Base-by-base conservation (phyloP, 2,329 filamentous ascomycete species). In the Sporothrix sp. region DNA sequence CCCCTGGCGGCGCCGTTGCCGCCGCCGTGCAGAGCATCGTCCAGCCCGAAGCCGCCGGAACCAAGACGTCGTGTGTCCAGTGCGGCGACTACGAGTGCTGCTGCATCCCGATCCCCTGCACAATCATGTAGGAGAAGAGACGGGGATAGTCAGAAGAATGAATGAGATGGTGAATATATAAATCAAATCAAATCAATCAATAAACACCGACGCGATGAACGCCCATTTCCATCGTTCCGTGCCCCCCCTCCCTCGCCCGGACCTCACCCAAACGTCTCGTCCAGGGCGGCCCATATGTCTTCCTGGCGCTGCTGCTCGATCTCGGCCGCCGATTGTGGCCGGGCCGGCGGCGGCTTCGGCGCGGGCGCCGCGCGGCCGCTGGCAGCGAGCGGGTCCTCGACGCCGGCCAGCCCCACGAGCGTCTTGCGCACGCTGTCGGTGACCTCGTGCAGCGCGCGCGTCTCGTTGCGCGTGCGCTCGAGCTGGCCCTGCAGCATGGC, bases 401-500 rank as follows among this genome's bases (percentile, higher is more conserved):
- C 62, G 57, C 74, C 75, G 1, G 73, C 78, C 46, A 95, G 70
- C 0, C 82, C 84, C 52, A 81, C 79, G 54, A 96, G 74, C 51
- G 91, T 74, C 35, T 79, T 75, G 60, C 82, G 79, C 55, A 93
- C 85, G 67, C 84, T 85, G 57, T 83, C 81, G 48, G 81, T 81
- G 61, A 81, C 81, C 52, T 76, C 76, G 52, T 75, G 74, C 40
- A 89, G 79, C 3, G 76, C 78, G 30, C 79, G 73, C 1, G 89
- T 88, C 67, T 96, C 89, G 50, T 76, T 78, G 57, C 76, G 79
- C 50, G 83, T 84, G 58, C 73, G 75, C 58, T 87, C 81, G 27
- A 95, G 69, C 61, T 91, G 85, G 58, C 85, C 83, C 67, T 95
- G 86, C 85, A 96, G 89, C 71, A 91, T 78, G 58, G 84, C 69